Evolutionary conservation across 2,329 filamentous ascomycete genomes (phyloP), one percentile per base, ranked within the genome.

Genomic region (Cyanodermella asteris): DNA sequence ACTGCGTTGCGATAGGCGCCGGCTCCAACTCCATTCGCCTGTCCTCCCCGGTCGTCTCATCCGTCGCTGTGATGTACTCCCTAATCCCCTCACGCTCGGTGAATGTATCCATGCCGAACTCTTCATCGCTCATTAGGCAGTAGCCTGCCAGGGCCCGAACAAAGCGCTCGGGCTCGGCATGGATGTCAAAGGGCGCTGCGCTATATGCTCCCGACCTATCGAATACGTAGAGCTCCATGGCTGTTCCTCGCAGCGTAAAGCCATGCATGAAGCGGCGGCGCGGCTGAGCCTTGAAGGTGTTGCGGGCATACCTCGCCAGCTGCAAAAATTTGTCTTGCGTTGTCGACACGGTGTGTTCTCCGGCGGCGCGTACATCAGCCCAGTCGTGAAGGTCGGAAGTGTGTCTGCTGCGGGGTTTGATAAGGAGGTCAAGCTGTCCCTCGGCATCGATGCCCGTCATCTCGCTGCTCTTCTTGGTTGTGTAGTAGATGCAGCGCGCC

Each of bases 171-270:
- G 37, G 36, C 24, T 46, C 28, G 27, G 40, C 30, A 26, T 40
- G 30, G 19, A 48, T 38, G 33, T 49, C 34, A 29, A 47, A 42
- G 23, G 33, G 31, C 17, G 31, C 32, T 16, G 33, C 38, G 34
- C 36, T 44, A 23, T 44, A 49, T 7, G 27, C 25, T 10, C 42
- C 40, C 23, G 39, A 48, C 30, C 41, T 37, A 28, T 47, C 38
- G 26, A 45, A 46, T 11, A 46, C 33, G 39, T 35, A 49, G n/a
- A 37, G 31, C 28, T 41, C 8, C 15, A 29, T 29, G 17, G 16
- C 16, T 13, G 15, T 24, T 6, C 33, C 28, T 25, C 30, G 30
- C 17, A 41, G 18, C 5, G 44, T 35, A 34, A 46, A 45, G 9
- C 34, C 34, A 31, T 38, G 38, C 9, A 47, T 28, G 28, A 44